Percentiles rank a stretch among this genome's conserved stretches.
These are phyloP conservation scores for Paulownia fortunei DNA, from an alignment of 257 asterid genomes.

Conservation along the genomic window DNA sequence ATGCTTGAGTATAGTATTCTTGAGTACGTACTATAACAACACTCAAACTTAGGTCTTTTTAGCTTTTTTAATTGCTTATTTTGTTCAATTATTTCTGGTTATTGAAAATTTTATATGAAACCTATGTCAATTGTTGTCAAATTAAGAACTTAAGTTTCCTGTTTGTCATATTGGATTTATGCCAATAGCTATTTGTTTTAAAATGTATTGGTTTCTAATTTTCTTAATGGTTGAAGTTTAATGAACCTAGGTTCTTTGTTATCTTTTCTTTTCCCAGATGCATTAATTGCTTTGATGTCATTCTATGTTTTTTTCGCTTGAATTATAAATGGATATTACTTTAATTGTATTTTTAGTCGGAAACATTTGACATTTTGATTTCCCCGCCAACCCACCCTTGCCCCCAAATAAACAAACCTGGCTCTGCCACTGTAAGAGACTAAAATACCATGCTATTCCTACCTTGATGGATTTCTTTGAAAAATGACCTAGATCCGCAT, in stretches of 20 bases:
- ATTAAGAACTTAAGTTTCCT: background rate
- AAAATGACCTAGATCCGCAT: conserved; percentile 92
- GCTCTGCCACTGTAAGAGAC: background rate
- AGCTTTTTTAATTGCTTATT: background rate
- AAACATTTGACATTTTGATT: background rate
- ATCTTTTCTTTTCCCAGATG: background rate
- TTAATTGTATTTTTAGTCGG: background rate
- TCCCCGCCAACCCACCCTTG: too few relatives aligned
- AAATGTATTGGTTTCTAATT: background rate
- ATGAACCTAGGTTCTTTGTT: background rate
- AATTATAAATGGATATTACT: background rate
- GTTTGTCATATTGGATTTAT: background rate
- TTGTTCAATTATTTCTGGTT: background rate
- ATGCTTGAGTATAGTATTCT: background rate
- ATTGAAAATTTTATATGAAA: background rate
- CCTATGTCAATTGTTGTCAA: background rate
- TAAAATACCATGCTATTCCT: background rate
- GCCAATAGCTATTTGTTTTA: background rate
- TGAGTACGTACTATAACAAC: background rate
- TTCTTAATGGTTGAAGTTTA: background rate
- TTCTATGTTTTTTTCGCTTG: background rate
- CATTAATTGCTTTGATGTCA: background rate
- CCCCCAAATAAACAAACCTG: background rate
- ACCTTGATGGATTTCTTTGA: conserved; percentile 92
- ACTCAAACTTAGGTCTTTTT: background rate